These are phyloP conservation scores for Calvatia gigantea DNA, from an alignment of 768 basidiomycete genomes.

Conservation along the genomic window DNA sequence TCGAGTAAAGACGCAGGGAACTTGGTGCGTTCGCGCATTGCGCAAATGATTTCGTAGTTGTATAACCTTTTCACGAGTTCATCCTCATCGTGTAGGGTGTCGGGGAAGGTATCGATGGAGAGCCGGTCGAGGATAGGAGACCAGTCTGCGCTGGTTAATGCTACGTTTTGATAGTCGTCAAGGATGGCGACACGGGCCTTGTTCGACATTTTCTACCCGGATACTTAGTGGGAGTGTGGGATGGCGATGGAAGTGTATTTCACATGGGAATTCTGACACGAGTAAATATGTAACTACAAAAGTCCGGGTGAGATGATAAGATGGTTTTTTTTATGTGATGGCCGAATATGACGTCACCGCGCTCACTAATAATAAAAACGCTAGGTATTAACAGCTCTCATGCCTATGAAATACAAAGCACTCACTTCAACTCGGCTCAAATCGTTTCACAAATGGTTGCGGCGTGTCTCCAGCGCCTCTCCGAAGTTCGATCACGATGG, in stretches of 20 bases:
- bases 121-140: slow-evolving; percentile 34
- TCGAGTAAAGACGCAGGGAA: slow-evolving; percentile 47
- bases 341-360: neutral
- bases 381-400: too few species aligned
- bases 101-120: slow-evolving; percentile 43
- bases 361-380: too few species aligned
- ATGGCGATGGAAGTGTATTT: neutral
- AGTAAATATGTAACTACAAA: too few species aligned
- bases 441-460: too few species aligned
- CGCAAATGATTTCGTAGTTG: slow-evolving; percentile 53
- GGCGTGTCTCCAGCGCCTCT: too few species aligned
- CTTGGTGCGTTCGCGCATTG: slow-evolving; percentile 67
- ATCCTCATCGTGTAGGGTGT: slow-evolving; percentile 52
- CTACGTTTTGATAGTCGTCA: slow-evolving; percentile 58
- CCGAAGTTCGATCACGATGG: too few species aligned
- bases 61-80: slow-evolving; percentile 43
- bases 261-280: neutral
- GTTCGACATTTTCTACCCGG: slow-evolving; percentile 1
- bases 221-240: neutral
- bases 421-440: too few species aligned
- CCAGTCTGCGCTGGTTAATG: slow-evolving; percentile 54
- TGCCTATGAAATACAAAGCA: too few species aligned
- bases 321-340: neutral
- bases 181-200: slow-evolving; percentile 46
- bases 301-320: neutral